phyloP scores from a whole-genome alignment of 2,329 filamentous ascomycete species.

The Cryphonectria japonica region DNA sequence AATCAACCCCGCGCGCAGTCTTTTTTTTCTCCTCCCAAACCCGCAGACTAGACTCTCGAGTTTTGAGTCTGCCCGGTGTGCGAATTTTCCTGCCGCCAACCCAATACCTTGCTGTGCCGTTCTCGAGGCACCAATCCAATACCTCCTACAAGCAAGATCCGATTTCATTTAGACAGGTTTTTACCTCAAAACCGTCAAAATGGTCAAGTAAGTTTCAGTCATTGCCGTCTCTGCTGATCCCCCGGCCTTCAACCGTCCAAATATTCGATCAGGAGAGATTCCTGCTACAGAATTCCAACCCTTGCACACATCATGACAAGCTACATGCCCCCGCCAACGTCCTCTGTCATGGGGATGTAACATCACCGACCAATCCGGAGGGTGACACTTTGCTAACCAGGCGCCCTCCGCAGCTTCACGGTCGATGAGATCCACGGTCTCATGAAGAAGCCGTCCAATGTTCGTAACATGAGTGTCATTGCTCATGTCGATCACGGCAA shows the following conservation, averaged over 20 bases:
- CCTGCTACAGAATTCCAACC: not conserved
- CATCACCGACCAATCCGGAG: conserved; percentile 35
- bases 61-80: conserved; percentile 28
- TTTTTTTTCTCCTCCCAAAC: conserved; percentile 24
- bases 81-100: conserved; percentile 24
- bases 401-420: conserved; percentile 75
- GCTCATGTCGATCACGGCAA: conserved; percentile 99
- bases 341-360: not conserved
- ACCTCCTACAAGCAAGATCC: conserved; percentile 31
- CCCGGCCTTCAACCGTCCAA: not conserved
- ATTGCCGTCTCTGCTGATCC: not conserved
- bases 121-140: conserved; percentile 27
- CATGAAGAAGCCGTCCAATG: conserved; percentile 80
- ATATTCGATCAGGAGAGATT: not conserved
- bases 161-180: conserved; percentile 37
- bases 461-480: conserved; percentile 84
- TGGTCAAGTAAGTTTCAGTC: conserved; percentile 93
- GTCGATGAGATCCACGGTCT: conserved; percentile 83
- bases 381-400: conserved; percentile 52
- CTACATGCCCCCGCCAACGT: not conserved
- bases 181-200: conserved; percentile 79
- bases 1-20: conserved; percentile 27
- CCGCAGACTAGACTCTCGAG: conserved; percentile 25
- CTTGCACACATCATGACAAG: not conserved
- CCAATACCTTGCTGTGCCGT: conserved; percentile 21